phyloP scores from a whole-genome alignment of 768 basidiomycete genomes.

The Mycena venus region DNA sequence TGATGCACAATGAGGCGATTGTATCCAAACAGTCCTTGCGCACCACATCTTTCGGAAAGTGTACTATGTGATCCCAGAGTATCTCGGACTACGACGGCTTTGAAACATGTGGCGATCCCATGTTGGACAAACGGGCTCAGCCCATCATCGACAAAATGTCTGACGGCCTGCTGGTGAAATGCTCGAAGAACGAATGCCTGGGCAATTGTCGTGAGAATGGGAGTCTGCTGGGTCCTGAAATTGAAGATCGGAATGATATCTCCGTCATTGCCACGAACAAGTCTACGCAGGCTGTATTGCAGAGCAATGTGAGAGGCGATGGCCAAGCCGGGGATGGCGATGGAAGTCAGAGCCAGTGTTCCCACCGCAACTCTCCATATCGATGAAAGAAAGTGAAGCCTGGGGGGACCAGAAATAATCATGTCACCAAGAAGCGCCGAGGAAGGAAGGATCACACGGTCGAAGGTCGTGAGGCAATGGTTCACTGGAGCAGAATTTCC shows the following conservation, averaged over 20 bases:
- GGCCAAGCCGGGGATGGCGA: neutral
- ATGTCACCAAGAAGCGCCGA: neutral
- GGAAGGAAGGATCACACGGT: neutral
- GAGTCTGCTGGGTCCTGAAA: neutral
- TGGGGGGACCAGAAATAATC: neutral
- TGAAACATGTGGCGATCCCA: neutral
- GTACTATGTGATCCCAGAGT: neutral
- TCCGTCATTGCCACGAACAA: neutral
- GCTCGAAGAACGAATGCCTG: neutral
- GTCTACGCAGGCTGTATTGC: neutral
- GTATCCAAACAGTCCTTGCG: neutral
- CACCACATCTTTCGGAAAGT: neutral
- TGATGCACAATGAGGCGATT: neutral
- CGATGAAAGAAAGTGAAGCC: neutral
- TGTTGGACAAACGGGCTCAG: neutral
- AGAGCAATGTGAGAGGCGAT: neutral
- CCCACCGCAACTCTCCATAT: neutral
- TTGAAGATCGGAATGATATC: neutral
- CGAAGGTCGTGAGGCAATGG: neutral
- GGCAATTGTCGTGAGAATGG: neutral
- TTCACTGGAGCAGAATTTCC: neutral
- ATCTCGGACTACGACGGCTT: neutral
- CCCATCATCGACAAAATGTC: neutral
- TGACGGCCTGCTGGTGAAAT: neutral
- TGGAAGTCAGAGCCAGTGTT: neutral